Evolutionary conservation across 768 basidiomycete species (phyloP).

Genomic region (Filobasidium floriforme): DNA sequence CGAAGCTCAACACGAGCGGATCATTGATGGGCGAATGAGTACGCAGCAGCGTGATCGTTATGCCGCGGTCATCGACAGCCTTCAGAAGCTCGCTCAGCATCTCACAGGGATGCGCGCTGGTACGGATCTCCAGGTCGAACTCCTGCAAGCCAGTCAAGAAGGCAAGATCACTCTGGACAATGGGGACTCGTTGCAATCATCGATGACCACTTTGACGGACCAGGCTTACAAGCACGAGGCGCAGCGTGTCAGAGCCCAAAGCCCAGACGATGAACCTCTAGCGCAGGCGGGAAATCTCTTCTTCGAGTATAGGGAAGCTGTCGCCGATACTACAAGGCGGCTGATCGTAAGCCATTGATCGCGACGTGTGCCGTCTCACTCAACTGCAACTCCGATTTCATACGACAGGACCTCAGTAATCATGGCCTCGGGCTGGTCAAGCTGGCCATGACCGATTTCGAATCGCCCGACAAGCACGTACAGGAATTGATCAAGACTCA

Average conservation of each 20-base stretch:
- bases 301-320: slow-evolving; percentile 37
- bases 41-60: slow-evolving; percentile 56
- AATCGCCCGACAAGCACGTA: slow-evolving; percentile 14
- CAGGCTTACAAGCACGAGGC: background rate
- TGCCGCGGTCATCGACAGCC: slow-evolving; percentile 73
- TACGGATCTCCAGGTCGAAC: slow-evolving; percentile 71
- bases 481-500: slow-evolving; percentile 11
- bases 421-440: slow-evolving; percentile 6
- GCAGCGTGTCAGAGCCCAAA: slow-evolving; percentile 33
- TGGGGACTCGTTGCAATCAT: background rate
- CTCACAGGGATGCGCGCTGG: slow-evolving; percentile 80
- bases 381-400: background rate
- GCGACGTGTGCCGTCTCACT: background rate
- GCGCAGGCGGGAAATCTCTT: slow-evolving; percentile 36
- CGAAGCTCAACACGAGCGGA: slow-evolving; percentile 83
- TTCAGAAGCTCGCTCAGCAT: slow-evolving; percentile 89
- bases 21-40: slow-evolving; percentile 45
- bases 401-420: slow-evolving; percentile 6
- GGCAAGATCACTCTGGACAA: slow-evolving; percentile 24
- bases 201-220: background rate
- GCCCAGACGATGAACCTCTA: slow-evolving; percentile 6
- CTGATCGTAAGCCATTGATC: slow-evolving; percentile 32
- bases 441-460: slow-evolving; percentile 18
- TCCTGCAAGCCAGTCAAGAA: slow-evolving; percentile 54
- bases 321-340: slow-evolving; percentile 36